phyloP scores from a whole-genome alignment of 768 basidiomycete genomes.

The Phlebiopsis flavidoalba region DNA sequence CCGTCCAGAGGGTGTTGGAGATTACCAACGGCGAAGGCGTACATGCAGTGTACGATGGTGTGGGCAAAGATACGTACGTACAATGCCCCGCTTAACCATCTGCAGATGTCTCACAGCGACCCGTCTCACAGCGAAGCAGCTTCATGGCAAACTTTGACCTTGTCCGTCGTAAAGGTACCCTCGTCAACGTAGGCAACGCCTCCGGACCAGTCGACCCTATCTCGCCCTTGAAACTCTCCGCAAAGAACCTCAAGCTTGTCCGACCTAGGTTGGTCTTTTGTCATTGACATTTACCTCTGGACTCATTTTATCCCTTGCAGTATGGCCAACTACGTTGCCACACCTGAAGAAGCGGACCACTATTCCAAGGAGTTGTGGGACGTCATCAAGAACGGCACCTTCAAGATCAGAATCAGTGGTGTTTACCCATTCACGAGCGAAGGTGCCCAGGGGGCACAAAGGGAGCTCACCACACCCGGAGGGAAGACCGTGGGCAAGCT shows the following conservation, averaged over 20 bases:
- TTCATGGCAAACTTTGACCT: slow-evolving; percentile 80
- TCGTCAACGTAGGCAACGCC: slow-evolving; percentile 86
- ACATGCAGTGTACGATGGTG: slow-evolving; percentile 88
- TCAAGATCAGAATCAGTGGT: slow-evolving; percentile 66
- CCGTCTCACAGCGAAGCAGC: slow-evolving; percentile 28
- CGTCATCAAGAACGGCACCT: slow-evolving; percentile 47
- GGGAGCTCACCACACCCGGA: slow-evolving; percentile 52
- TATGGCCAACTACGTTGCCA: slow-evolving; percentile 64
- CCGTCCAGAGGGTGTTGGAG: slow-evolving; percentile 66
- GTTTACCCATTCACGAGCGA: slow-evolving; percentile 85
- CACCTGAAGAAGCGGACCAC: slow-evolving; percentile 61
- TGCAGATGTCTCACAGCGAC: background rate
- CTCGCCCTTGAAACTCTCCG: slow-evolving; percentile 60
- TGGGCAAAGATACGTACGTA: slow-evolving; percentile 87
- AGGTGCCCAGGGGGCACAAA: slow-evolving; percentile 72
- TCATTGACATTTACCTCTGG: background rate
- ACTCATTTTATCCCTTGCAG: slow-evolving; percentile 30
- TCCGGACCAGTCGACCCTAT: slow-evolving; percentile 78
- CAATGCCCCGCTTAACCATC: slow-evolving; percentile 22
- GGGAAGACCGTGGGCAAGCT: slow-evolving; percentile 87
- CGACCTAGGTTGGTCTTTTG: slow-evolving; percentile 25
- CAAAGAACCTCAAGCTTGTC: slow-evolving; percentile 75
- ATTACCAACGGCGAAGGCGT: slow-evolving; percentile 78
- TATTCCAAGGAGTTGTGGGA: slow-evolving; percentile 66
- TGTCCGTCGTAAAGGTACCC: slow-evolving; percentile 76